Evolutionary conservation across 1,284 basidiomycete genomes (phyloP), one percentile per base, ranked within the genome.

Genomic region (Melampsora occidentalis): DNA sequence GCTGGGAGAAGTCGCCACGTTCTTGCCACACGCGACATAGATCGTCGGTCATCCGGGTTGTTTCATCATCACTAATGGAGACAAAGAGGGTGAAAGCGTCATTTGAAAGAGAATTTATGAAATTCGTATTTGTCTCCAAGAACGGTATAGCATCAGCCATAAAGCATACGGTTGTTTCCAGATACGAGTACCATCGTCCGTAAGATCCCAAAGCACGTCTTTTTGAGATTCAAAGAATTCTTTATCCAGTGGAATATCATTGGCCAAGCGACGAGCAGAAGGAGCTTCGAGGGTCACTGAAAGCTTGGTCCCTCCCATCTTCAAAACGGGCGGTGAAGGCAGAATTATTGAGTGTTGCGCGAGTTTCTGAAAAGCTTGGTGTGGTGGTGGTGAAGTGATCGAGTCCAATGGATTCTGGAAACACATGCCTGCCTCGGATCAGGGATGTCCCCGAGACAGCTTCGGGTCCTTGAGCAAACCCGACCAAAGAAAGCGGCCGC

Each of bases 1-100:
- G 65, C 62, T 76, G 65, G 42, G 73, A 76, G 28, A 69, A 76
- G 49, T 76, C 73, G 14, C 73, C 73, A 9, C 73, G 73, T 46
- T 76, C 73, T 49, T 61, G 25, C 73, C 73, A 76, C 10, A 76
- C 51, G 5, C 73, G 51, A 67, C 62, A 39, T 31, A 76, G 53
- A 42, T 62, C 39, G 14, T 51, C 57, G 22, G 73, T 62, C 18
- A 76, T 25, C 35, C 57, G 20, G 42, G 65, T 62, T 10, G 73
- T 18, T 25, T 76, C 66, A 51, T 68, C 73, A 22, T 59, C 48
- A 14, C 73, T 76, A 20, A 25, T 28, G 10, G 33, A 57, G 65
- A 59, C 33, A 33, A 39, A 18, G 33, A 35, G 18, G 9, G 53
- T 70, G 33, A 49, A 14, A 48, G 3, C 20, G 48, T 16, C 4